These are phyloP conservation scores for Geotrichum cucujoidarum DNA, from an alignment of 1,139 yeast species.

Conservation along the genomic window DNA sequence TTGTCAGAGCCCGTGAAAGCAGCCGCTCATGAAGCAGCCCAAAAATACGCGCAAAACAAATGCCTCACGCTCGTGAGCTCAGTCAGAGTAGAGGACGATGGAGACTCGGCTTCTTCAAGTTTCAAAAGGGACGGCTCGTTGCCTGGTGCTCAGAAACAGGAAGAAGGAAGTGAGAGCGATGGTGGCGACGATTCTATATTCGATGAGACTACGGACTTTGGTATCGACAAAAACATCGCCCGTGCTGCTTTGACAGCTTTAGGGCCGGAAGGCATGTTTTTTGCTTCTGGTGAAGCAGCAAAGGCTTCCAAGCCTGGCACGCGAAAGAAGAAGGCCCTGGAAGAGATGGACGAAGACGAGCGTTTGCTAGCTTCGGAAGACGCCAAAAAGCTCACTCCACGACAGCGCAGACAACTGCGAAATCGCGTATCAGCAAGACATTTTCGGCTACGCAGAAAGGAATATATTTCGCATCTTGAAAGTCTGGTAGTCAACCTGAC, in stretches of 20 bases:
- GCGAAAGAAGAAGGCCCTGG: constrained; percentile 12
- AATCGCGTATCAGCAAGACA: constrained; percentile 36
- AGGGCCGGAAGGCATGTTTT: constrained; percentile 15
- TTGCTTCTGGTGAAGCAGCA: constrained; percentile 5
- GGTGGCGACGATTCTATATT: not conserved
- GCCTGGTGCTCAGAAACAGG: not conserved
- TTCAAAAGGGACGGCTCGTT: too few species aligned
- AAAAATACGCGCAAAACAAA: constrained; percentile 16
- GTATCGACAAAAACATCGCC: constrained; percentile 19
- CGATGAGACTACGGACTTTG: constrained; percentile 16
- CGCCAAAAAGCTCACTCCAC: constrained; percentile 32
- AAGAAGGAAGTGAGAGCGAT: not conserved
- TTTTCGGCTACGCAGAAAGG: constrained; percentile 35
- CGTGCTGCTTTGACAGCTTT: constrained; percentile 19
- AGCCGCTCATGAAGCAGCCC: constrained; percentile 16
- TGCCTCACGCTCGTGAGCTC: constrained; percentile 15
- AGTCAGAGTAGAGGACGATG: not conserved
- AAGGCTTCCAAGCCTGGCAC: constrained; percentile 1
- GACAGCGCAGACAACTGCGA: constrained; percentile 34
- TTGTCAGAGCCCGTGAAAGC: constrained; percentile 8
- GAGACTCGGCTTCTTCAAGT: not conserved
- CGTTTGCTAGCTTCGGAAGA: constrained; percentile 31
- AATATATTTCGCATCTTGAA: constrained; percentile 34
- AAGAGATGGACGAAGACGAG: constrained; percentile 32
- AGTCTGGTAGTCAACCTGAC: constrained; percentile 29